These are phyloP conservation scores for Coleophoma eucalyptorum DNA, from an alignment of 2,329 filamentous ascomycete genomes.

Conservation along the genomic window DNA sequence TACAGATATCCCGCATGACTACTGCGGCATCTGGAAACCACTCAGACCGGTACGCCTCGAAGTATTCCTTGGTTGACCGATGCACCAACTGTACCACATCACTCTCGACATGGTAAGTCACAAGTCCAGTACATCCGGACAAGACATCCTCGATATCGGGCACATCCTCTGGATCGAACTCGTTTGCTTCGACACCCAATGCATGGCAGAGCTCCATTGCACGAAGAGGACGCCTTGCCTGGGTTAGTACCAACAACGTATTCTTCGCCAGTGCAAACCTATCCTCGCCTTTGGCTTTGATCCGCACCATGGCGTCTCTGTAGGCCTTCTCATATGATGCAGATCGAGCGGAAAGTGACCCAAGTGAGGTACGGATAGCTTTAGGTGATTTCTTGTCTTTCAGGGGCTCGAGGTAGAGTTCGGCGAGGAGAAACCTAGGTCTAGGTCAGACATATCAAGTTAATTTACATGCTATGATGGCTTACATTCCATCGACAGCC, in stretches of 20 bases:
- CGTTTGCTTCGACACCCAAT: slow-evolving; percentile 19
- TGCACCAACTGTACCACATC: slow-evolving; percentile 18
- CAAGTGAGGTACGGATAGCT: slow-evolving; percentile 23
- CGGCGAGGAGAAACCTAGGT: slow-evolving; percentile 22
- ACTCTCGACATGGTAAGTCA: slow-evolving; percentile 19
- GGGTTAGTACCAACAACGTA: slow-evolving; percentile 27
- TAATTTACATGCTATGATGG: neutral
- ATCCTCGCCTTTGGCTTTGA: slow-evolving; percentile 24
- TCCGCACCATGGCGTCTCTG: slow-evolving; percentile 12
- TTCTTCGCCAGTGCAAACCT: slow-evolving; percentile 23
- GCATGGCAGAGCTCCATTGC: slow-evolving; percentile 25
- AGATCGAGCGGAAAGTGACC: slow-evolving; percentile 21
- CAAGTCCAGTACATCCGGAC: slow-evolving; percentile 18
- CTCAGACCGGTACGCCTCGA: slow-evolving; percentile 5
- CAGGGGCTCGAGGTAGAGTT: slow-evolving; percentile 27
- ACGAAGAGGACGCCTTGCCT: slow-evolving; percentile 17
- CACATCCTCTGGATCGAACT: neutral
- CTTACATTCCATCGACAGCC: slow-evolving; percentile 28
- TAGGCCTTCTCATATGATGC: slow-evolving; percentile 12
- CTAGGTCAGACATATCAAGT: neutral
- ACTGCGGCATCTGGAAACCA: slow-evolving; percentile 6
- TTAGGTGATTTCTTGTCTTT: slow-evolving; percentile 20
- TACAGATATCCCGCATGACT: too few relatives aligned
- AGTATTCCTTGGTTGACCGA: slow-evolving; percentile 23
- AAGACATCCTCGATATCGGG: slow-evolving; percentile 9